Base-by-base conservation (phyloP, 768 basidiomycete species). In the Rhizopogon vulgaris region DNA sequence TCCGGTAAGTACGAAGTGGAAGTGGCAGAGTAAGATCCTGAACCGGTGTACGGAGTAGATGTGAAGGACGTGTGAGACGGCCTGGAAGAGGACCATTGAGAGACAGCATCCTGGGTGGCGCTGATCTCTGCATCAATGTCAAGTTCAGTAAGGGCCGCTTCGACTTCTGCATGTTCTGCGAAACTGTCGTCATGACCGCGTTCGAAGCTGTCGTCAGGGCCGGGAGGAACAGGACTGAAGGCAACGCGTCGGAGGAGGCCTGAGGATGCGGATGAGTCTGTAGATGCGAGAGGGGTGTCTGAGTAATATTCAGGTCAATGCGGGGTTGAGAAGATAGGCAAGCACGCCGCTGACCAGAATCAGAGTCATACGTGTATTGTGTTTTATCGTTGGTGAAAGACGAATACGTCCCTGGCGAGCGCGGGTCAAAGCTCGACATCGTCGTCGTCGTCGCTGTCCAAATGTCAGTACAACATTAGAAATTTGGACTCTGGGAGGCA, bases 41-140 rank as follows among this genome's bases (percentile, higher is more conserved):
- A 59, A n/a, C 58, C 63, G 22, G 24, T 42, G n/a, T 70, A 68
- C 7, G 74, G 70, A 6, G 71, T 69, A 34, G 45, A 46, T 14
- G 43, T 45, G 14, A 45, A 45, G 7, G 43, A 45, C 12, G 43
- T 45, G 45, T 46, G 10, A 22, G 45, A 46, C 11, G 45, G 45
- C 9, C 45, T 14, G 46, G 69, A 68, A 55, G 74, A 74, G n/a
- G 79, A 80, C 86, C 86, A 87, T 56, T 83, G 71, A 0, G 82
- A 77, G 43, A 86, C 73, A 2, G 80, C 77, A 48, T 84, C 78
- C 60, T 89, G 84, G 0, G 84, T 77, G 40, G 78, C 74, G 51
- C 83, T 78, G 27, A 88, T 63, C 50, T 89, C 83, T 39, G 87
- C 71, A 54, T 90, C 87, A 28, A 90, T 67, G 54, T 90, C 87